phyloP scores from a whole-genome alignment of 805 yeast species.

The Saturnispora zaruensis region DNA sequence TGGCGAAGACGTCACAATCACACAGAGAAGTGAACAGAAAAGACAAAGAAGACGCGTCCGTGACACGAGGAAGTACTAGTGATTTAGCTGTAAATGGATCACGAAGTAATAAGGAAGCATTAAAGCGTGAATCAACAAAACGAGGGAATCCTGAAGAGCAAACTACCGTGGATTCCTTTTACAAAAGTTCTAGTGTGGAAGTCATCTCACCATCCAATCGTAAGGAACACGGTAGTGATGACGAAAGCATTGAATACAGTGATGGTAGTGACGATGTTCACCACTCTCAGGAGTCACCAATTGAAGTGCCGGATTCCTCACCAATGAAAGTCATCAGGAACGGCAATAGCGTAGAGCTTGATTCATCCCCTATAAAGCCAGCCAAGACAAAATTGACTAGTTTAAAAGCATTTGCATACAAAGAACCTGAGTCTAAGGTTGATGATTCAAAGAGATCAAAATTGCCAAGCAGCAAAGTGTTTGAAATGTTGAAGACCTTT shows the following conservation, averaged over 20 bases:
- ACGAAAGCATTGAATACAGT: not conserved
- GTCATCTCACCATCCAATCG: not conserved
- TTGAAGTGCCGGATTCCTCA: conserved; percentile 47
- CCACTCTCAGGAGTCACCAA: conserved; percentile 15
- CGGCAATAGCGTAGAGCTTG: conserved; percentile 11
- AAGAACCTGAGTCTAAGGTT: not conserved
- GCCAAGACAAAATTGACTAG: conserved; percentile 23
- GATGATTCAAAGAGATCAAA: not conserved
- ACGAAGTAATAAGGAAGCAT: not conserved
- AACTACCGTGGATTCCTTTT: not conserved
- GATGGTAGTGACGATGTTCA: not conserved
- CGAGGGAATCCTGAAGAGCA: not conserved
- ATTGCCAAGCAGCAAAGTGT: conserved; percentile 1
- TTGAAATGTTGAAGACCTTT: conserved; percentile 23
- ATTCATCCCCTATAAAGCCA: conserved; percentile 19
- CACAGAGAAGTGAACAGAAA: not conserved
- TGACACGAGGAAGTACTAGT: not conserved
- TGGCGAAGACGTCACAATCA: not conserved
- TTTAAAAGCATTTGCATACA: conserved; percentile 35
- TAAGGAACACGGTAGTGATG: not conserved
- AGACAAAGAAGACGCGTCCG: not conserved
- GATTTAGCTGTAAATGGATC: not conserved
- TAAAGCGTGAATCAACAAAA: not conserved
- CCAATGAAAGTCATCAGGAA: conserved; percentile 22
- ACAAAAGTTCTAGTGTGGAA: not conserved